These are phyloP conservation scores for Rhizopus stolonifer DNA, from an alignment of 371 early-diverging fungal genomes.

Conservation along the genomic window DNA sequence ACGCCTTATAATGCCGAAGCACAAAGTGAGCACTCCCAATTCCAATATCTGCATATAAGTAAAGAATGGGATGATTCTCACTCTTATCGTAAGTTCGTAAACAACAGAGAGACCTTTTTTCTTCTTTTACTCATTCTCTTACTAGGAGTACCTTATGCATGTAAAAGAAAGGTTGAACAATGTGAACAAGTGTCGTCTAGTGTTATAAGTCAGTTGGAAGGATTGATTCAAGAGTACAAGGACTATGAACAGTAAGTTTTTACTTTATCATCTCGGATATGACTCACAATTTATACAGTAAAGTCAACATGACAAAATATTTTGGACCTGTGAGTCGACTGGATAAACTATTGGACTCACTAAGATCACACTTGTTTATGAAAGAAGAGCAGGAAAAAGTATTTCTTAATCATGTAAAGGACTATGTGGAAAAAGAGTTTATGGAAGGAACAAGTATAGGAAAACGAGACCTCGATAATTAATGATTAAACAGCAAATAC, in stretches of 20 bases:
- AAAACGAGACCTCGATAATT: too few species aligned
- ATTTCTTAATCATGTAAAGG: constrained; percentile 40
- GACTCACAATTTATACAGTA: constrained; percentile 21
- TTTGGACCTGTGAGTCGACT: constrained; percentile 35
- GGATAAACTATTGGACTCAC: constrained; percentile 48
- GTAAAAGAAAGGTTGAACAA: constrained; percentile 44
- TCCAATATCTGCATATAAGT: constrained; percentile 59
- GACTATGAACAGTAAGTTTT: constrained; percentile 56
- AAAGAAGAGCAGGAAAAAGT: constrained; percentile 25
- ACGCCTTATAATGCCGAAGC: constrained; percentile 66
- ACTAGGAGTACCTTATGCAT: constrained; percentile 52
- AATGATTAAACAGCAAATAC: too few species aligned
- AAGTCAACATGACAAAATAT: constrained; percentile 28
- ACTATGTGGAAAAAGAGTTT: constrained; percentile 21
- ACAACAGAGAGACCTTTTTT: too few species aligned
- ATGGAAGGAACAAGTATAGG: too few species aligned
- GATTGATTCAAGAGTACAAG: constrained; percentile 52
- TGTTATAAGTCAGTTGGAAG: constrained; percentile 46
- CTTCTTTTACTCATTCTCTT: not conserved
- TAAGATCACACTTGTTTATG: constrained; percentile 44
- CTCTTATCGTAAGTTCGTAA: constrained; percentile 51
- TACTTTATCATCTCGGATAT: constrained; percentile 5
- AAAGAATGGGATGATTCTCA: constrained; percentile 42
- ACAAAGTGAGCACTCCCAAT: constrained; percentile 52
- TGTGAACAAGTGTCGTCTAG: constrained; percentile 44